Evolutionary conservation across 1,139 yeast genomes (phyloP).

Genomic region (Hyphopichia fennica): DNA sequence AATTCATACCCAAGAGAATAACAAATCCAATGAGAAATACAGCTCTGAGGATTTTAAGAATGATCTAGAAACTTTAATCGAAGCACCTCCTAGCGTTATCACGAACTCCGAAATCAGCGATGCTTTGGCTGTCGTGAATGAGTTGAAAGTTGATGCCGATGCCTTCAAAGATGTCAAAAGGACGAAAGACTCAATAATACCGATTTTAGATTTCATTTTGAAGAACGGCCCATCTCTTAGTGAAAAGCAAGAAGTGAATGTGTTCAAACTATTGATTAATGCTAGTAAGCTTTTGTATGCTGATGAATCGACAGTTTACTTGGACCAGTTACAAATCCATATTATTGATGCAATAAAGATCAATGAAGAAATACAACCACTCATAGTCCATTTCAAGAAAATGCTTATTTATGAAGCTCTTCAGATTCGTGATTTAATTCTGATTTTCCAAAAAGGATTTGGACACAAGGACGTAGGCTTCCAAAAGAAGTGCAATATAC

Average conservation of each 20-base stretch:
- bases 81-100: slow-evolving; percentile 11
- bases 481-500: slow-evolving; percentile 4
- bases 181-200: background rate
- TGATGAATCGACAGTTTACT: slow-evolving; percentile 10
- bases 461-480: background rate
- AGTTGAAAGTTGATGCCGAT: slow-evolving; percentile 1
- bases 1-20: slow-evolving; percentile 20
- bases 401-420: slow-evolving; percentile 20
- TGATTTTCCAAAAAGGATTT: slow-evolving; percentile 5
- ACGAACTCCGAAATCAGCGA: slow-evolving; percentile 19
- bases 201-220: background rate
- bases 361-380: slow-evolving; percentile 4
- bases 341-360: slow-evolving; percentile 6
- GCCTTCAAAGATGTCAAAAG: slow-evolving; percentile 1
- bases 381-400: slow-evolving; percentile 12
- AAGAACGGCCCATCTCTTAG: slow-evolving; percentile 1
- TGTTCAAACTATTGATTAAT: slow-evolving; percentile 8
- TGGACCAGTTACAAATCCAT: slow-evolving; percentile 9
- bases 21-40: slow-evolving; percentile 20
- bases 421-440: slow-evolving; percentile 15
- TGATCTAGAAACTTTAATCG: slow-evolving; percentile 25
- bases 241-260: slow-evolving; percentile 7
- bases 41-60: slow-evolving; percentile 26
- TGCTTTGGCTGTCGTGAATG: background rate
- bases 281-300: background rate